Conservation (phyloP, 2,329 filamentous ascomycete genomes). For the Monilinia fructicola region DNA sequence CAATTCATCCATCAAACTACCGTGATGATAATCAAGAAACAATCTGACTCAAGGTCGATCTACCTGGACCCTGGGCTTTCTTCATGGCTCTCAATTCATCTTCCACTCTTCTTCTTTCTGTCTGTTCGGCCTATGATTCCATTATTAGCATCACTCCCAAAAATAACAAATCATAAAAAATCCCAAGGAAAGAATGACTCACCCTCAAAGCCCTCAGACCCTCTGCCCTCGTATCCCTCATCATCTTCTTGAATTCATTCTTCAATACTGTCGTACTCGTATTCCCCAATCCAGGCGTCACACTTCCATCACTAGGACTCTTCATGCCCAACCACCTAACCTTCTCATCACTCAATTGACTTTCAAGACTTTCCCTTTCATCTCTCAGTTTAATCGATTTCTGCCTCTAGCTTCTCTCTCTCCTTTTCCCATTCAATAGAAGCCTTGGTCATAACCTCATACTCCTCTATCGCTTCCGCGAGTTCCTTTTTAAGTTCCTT, state of each 20-base stretch:
- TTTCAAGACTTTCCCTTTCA: slow-evolving; percentile 62
- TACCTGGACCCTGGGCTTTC: slow-evolving; percentile 39
- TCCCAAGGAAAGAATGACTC: slow-evolving; percentile 40
- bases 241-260: slow-evolving; percentile 79
- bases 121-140: slow-evolving; percentile 62
- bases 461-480: slow-evolving; percentile 65
- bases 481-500: slow-evolving; percentile 63
- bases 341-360: slow-evolving; percentile 64
- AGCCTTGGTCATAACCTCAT: slow-evolving; percentile 67
- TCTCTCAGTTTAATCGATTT: slow-evolving; percentile 64
- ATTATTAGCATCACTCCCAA: slow-evolving; percentile 20
- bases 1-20: not conserved
- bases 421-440: slow-evolving; percentile 71
- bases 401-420: slow-evolving; percentile 60
- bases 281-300: slow-evolving; percentile 31
- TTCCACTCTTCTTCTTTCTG: slow-evolving; percentile 67
- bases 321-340: slow-evolving; percentile 64
- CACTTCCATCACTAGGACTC: slow-evolving; percentile 47
- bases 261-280: slow-evolving; percentile 69
- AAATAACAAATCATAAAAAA: slow-evolving; percentile 7
- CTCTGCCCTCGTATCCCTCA: slow-evolving; percentile 68
- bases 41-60: slow-evolving; percentile 41
- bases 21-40: slow-evolving; percentile 13
- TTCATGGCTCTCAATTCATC: slow-evolving; percentile 55
- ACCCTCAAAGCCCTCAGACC: slow-evolving; percentile 65